Evolutionary conservation across 805 yeast species (phyloP).

Genomic region (Yarrowia porcina): DNA sequence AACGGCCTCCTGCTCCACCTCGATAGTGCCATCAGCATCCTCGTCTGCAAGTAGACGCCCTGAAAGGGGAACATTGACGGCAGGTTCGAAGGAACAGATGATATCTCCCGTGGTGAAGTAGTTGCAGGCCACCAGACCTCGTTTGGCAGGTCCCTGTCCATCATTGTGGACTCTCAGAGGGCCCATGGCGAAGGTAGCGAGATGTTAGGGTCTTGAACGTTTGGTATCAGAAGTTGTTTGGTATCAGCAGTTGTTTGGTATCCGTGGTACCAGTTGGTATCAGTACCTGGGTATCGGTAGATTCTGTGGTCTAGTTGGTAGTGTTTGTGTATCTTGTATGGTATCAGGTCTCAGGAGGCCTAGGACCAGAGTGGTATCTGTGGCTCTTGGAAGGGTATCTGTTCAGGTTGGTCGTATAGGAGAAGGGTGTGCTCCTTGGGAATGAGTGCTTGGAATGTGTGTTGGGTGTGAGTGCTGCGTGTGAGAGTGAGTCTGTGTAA

Average conservation of each 20-base stretch:
- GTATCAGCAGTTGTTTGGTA: not conserved
- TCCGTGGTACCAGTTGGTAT: too few relatives aligned
- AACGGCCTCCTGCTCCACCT: not conserved
- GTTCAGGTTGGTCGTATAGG: too few relatives aligned
- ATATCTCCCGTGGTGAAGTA: not conserved
- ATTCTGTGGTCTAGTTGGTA: too few relatives aligned
- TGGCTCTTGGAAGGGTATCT: not conserved
- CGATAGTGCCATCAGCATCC: not conserved
- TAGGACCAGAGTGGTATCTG: too few relatives aligned
- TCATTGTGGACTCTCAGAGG: not conserved
- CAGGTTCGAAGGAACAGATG: not conserved
- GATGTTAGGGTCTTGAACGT: too few relatives aligned
- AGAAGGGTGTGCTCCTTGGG: too few relatives aligned
- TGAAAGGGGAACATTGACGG: not conserved
- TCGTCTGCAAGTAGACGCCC: not conserved
- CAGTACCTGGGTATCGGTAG: too few relatives aligned
- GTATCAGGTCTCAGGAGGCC: too few relatives aligned
- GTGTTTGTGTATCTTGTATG: not conserved
- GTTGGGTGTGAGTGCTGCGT: not conserved
- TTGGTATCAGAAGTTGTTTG: not conserved
- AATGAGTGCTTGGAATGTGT: not conserved
- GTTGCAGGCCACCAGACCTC: not conserved
- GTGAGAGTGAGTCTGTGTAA: not conserved
- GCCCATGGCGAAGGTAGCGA: too few relatives aligned
- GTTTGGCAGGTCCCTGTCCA: not conserved